Conservation (phyloP, 2,329 filamentous ascomycete genomes). For the Pyrenophora seminiperda region DNA sequence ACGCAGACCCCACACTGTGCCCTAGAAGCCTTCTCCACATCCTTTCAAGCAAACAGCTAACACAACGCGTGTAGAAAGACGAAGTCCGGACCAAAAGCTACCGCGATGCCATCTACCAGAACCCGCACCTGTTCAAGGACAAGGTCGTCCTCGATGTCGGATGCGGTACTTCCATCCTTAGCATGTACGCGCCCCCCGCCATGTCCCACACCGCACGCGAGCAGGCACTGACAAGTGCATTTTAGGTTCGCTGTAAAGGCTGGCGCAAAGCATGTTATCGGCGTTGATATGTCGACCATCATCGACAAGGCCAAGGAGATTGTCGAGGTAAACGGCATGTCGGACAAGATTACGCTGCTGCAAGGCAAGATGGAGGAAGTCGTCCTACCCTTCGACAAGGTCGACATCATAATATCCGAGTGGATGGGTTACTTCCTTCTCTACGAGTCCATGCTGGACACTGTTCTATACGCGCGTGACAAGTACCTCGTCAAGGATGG, state of each 20-base stretch:
- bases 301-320: constrained; percentile 98
- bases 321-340: constrained; percentile 86
- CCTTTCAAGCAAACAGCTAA: constrained; percentile 16
- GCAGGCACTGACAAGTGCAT: constrained; percentile 26
- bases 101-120: constrained; percentile 96
- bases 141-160: constrained; percentile 96
- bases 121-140: constrained; percentile 90
- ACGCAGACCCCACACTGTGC: constrained; percentile 51
- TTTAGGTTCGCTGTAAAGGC: constrained; percentile 93
- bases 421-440: constrained; percentile 99
- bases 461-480: constrained; percentile 94
- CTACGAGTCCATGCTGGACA: constrained; percentile 99
- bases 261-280: constrained; percentile 97
- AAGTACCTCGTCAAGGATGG: constrained; percentile 84
- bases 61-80: constrained; percentile 72
- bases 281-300: constrained; percentile 99
- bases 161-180: constrained; percentile 96
- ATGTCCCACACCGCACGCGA: constrained; percentile 16
- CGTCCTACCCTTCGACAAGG: constrained; percentile 86
- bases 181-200: constrained; percentile 73
- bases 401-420: constrained; percentile 99
- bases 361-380: constrained; percentile 99
- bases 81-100: constrained; percentile 96
- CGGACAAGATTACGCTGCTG: constrained; percentile 93
- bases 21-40: constrained; percentile 11